Conservation (phyloP, 2,329 filamentous ascomycete species). For the Ophiostoma ips region DNA sequence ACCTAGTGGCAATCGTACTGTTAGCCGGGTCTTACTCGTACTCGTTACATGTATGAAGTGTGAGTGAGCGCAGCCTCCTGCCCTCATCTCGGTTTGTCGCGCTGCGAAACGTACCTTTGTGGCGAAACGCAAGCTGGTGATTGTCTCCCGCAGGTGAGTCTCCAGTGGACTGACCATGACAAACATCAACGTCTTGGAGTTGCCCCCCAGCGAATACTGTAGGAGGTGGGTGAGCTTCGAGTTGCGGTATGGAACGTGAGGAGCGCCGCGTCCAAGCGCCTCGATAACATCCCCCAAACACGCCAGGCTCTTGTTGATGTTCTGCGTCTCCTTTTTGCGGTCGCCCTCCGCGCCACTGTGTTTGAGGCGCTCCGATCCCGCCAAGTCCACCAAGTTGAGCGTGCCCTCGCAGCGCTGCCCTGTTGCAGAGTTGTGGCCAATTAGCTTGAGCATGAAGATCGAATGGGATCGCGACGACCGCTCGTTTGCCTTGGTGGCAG, state of each 20-base stretch:
- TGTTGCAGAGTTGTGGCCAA: slow-evolving; percentile 57
- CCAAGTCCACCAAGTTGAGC: slow-evolving; percentile 88
- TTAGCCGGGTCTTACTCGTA: background rate
- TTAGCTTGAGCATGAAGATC: slow-evolving; percentile 80
- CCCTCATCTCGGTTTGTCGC: too few species aligned
- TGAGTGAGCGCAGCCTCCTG: too few species aligned
- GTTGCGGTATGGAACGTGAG: slow-evolving; percentile 86
- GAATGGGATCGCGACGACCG: slow-evolving; percentile 88
- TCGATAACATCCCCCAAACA: slow-evolving; percentile 91
- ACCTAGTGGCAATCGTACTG: slow-evolving; percentile 32
- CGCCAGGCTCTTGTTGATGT: slow-evolving; percentile 89
- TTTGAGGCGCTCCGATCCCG: slow-evolving; percentile 81
- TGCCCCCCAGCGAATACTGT: slow-evolving; percentile 87
- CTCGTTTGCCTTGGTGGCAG: slow-evolving; percentile 95
- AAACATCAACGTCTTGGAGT: slow-evolving; percentile 97
- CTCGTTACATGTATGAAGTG: background rate
- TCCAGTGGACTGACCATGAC: slow-evolving; percentile 93
- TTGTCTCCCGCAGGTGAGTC: slow-evolving; percentile 78
- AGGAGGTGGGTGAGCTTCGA: slow-evolving; percentile 93
- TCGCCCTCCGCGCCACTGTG: slow-evolving; percentile 78
- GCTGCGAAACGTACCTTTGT: slow-evolving; percentile 53
- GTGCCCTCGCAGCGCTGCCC: slow-evolving; percentile 82
- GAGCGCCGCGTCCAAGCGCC: slow-evolving; percentile 70
- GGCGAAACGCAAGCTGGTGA: slow-evolving; percentile 90
- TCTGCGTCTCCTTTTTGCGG: slow-evolving; percentile 83